phyloP scores from a whole-genome alignment of 176 grass and related monocot species.

The Bromus sterilis region DNA sequence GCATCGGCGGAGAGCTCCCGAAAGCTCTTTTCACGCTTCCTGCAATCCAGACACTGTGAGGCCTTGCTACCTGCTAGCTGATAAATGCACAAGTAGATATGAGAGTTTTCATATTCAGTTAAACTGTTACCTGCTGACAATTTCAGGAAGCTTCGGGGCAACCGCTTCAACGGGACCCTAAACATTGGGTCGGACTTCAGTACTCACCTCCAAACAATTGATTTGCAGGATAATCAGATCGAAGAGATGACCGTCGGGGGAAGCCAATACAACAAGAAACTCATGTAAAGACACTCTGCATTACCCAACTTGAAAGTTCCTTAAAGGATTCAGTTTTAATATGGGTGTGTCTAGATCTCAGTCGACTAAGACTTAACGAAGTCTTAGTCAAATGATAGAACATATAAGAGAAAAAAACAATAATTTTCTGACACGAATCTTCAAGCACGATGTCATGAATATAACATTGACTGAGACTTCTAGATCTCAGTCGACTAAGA shows the following conservation, averaged over 20 bases:
- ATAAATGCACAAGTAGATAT: background rate
- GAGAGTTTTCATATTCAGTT: background rate
- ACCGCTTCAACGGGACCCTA: constrained; percentile 70
- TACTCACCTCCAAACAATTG: constrained; percentile 50
- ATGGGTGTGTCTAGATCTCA: too few species aligned
- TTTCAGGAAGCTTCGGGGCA: constrained; percentile 54
- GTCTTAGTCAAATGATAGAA: too few species aligned
- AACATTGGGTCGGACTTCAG: constrained; percentile 36
- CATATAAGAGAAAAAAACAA: too few species aligned
- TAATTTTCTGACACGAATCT: too few species aligned
- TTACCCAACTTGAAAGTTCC: background rate
- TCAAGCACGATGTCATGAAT: too few species aligned
- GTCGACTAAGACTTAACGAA: too few species aligned
- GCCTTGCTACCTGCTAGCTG: background rate
- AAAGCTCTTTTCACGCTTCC: constrained; percentile 50
- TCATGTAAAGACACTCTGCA: constrained; percentile 46
- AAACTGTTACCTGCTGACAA: background rate
- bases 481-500: too few species aligned
- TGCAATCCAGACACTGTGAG: constrained; percentile 73
- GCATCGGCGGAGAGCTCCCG: constrained; percentile 46
- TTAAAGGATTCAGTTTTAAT: background rate
- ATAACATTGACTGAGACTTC: too few species aligned
- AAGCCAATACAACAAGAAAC: constrained; percentile 24
- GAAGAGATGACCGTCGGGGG: constrained; percentile 1
- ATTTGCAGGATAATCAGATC: constrained; percentile 61